Conservation (phyloP, 371 early-diverging fungal genomes). For the Syncephalastrum contaminatum region DNA sequence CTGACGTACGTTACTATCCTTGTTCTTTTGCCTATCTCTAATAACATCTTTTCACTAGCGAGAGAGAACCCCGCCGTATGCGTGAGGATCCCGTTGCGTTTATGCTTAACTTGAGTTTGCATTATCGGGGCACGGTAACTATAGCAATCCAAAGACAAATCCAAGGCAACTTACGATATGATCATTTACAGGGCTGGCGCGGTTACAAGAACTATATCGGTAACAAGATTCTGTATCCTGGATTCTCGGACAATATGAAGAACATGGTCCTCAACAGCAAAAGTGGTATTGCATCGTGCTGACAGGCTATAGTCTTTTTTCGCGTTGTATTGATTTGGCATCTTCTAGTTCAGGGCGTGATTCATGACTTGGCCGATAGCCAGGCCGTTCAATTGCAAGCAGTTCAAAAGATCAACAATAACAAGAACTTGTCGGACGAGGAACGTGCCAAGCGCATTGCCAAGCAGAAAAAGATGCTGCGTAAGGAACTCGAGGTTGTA, state of each 20-base stretch:
- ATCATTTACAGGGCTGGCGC: conserved; percentile 52
- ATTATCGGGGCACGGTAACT: conserved; percentile 68
- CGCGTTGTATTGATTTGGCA: not conserved
- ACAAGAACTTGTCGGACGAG: conserved; percentile 14
- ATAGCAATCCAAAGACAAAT: not conserved
- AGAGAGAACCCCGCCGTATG: conserved; percentile 65
- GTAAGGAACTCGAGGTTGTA: conserved; percentile 52
- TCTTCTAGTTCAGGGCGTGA: conserved; percentile 18
- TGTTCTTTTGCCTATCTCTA: not conserved
- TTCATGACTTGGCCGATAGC: conserved; percentile 18
- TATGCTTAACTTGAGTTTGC: conserved; percentile 68
- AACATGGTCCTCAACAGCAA: conserved; percentile 41
- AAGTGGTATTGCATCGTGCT: conserved; percentile 6
- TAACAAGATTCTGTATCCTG: conserved; percentile 68
- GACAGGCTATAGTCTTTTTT: not conserved
- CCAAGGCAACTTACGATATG: too few relatives aligned
- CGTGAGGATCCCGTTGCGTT: conserved; percentile 79
- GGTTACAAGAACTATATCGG: conserved; percentile 81
- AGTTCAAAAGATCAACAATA: conserved; percentile 11
- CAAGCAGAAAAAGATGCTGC: conserved; percentile 40
- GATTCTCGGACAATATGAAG: conserved; percentile 63
- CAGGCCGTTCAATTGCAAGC: conserved; percentile 15
- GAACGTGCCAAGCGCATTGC: conserved; percentile 7
- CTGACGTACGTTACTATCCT: conserved; percentile 14
- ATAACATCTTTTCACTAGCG: conserved; percentile 23